Conservation (phyloP, 345 rosid species). For the Schrenkiella parvula region DNA sequence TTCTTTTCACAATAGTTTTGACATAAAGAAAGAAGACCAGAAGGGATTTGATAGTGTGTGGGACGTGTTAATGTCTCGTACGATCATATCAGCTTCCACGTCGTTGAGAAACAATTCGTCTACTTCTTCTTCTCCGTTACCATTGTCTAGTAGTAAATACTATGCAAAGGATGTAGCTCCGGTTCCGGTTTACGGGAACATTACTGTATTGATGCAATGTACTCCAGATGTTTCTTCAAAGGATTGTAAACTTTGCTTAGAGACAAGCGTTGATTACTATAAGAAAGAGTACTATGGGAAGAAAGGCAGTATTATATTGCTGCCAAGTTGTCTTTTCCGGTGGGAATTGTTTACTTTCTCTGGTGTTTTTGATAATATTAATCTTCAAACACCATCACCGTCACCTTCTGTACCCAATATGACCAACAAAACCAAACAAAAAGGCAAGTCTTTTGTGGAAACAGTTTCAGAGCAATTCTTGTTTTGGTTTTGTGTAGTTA, state of each 20-base stretch:
- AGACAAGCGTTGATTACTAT: not conserved
- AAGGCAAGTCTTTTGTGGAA: not conserved
- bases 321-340: slow-evolving; percentile 25
- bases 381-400: not conserved
- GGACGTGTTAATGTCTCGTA: not conserved
- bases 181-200: not conserved
- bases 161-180: not conserved
- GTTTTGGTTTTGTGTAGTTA: not conserved
- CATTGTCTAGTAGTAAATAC: slow-evolving; percentile 1
- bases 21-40: not conserved
- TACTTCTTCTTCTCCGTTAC: slow-evolving; percentile 5
- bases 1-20: not conserved
- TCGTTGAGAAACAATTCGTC: not conserved
- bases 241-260: slow-evolving; percentile 9
- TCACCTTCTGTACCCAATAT: not conserved
- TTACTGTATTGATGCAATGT: slow-evolving; percentile 26
- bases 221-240: slow-evolving; percentile 19
- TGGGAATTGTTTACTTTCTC: slow-evolving; percentile 26
- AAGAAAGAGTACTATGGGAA: not conserved
- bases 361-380: slow-evolving; percentile 20
- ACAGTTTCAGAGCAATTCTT: not conserved
- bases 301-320: not conserved
- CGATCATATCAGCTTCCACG: not conserved
- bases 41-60: slow-evolving; percentile 15
- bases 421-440: not conserved